Evolutionary conservation across 2,329 filamentous ascomycete species (phyloP), one percentile per base, ranked within the genome.

Genomic region (Emmonsia crescens): DNA sequence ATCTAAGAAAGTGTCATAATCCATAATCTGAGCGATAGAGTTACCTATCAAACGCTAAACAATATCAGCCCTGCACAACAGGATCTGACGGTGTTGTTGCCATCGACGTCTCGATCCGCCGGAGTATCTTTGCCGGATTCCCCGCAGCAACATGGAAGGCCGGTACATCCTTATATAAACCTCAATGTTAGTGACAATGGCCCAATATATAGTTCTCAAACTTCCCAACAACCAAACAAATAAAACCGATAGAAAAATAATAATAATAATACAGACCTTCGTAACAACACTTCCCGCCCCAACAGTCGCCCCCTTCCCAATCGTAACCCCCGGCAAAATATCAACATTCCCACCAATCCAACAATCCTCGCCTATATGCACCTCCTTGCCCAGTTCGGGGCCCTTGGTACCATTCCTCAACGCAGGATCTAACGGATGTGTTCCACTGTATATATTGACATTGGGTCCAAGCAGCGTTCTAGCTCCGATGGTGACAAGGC

Each of bases 281-380:
- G 89, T 94, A 29, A 96, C 90, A 3, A 95, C 89, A 71, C 87
- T 90, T 0, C 88, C 89, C 1, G 91, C 91, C 0, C 89, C 91
- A 63, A 96, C 81, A 0, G 86, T 89, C 4, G 78, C 80, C 0
- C 91, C 90, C 60, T 82, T 80, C 0, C 91, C 91, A 65, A 96
- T 87, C 0, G 82, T 92, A 29, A 96, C 85, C 0, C 91, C 91
- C 0, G 89, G 85, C 51, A 92, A 76, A 21, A 96, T 83, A 27
- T 80, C 83, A 5, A 85, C 85, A 69, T 86, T 87, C 0, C 88
- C 88, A 0, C 86, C 89, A 36, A 93, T 75, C 89, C 89, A 91
- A 74, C 89, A 89, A 76, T 96, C 91, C 65, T 91, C 86, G 0
- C 87, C 89, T 60, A 96, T 85, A 40, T 78, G 81, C 64, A 96